These are phyloP conservation scores for Ceratocystis harringtonii DNA, from an alignment of 2,329 filamentous ascomycete species.

Conservation along the genomic window DNA sequence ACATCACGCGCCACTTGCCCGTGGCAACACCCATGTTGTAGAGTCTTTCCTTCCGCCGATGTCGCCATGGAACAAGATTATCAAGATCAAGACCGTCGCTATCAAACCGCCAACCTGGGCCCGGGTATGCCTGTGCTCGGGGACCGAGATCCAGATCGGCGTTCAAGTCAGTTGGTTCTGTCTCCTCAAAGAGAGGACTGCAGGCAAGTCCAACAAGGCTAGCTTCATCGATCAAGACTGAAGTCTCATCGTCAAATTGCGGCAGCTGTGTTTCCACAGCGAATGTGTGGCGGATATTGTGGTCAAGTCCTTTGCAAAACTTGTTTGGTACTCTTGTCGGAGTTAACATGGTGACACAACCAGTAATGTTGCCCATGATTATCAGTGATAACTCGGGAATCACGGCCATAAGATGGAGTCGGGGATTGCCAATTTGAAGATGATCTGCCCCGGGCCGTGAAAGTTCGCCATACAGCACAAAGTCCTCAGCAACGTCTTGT, in stretches of 20 bases:
- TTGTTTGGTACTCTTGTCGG: constrained; percentile 21
- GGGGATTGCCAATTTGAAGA: not conserved
- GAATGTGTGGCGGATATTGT: constrained; percentile 28
- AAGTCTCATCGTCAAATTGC: constrained; percentile 31
- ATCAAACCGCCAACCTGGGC: not conserved
- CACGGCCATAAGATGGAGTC: constrained; percentile 23
- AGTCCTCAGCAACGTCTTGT: not conserved
- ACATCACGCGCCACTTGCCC: constrained; percentile 49
- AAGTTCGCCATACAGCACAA: not conserved
- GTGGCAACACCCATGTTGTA: constrained; percentile 18
- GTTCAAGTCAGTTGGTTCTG: constrained; percentile 14
- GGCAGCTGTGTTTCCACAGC: constrained; percentile 41
- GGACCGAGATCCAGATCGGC: not conserved
- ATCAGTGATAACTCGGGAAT: constrained; percentile 59
- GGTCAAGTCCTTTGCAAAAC: constrained; percentile 19
- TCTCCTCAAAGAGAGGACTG: constrained; percentile 42
- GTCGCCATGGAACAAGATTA: constrained; percentile 5
- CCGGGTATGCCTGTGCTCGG: not conserved
- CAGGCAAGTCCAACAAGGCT: constrained; percentile 53
- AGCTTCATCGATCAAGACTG: constrained; percentile 30
- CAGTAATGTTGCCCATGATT: constrained; percentile 50
- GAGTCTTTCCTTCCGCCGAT: not conserved
- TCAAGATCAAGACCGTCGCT: not conserved
- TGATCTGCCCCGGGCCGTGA: not conserved
- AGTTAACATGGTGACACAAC: constrained; percentile 50